Evolutionary conservation across 305 asterid genomes (phyloP), one percentile per base, ranked within the genome.

Genomic region (Ajuga reptans): DNA sequence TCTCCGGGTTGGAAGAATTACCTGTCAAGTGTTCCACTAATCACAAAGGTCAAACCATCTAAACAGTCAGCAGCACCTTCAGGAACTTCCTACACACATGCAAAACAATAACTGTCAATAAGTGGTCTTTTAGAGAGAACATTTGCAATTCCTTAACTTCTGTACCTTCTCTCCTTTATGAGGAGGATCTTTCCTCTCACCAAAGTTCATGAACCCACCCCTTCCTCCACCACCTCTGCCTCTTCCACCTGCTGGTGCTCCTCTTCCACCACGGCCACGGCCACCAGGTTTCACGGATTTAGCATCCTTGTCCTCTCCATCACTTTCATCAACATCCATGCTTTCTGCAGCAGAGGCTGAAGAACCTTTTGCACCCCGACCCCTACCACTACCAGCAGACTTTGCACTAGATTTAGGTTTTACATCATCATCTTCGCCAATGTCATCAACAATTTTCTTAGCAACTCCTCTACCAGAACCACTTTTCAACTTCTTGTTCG

Each of bases 1-100:
- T 16, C 59, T 18, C 29, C 16, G 47, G 57, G 46, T 72, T 42
- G 46, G 50, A 68, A 77, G 2, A 34, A 33, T 53, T 86, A 93
- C 99, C 97, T 93, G 80, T 93, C 99, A 55, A 93, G 96, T 9
- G 99, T 91, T 82, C 99, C 99, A 79, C 96, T 91, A 66, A 93
- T 91, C 72, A 93, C 97, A 82, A 93, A 91, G 73, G 99, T 91
- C 81, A 87, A 83, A 72, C 96, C 96, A 83, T 87, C 84, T 75
- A 93, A 89, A 74, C 97, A 93, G 79, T 83, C 75, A 27, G 95
- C 63, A 77, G 88, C 92, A 80, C 99, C 99, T 86, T 89, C 95
- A 58, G 99, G 99, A 71, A 91, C 85, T 83, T 93, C 99, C 99
- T 93, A 71, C 41, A 67, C 41, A 75, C 75, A 70, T 66, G 67